A percentile compares a stretch with the other conserved stretches of the same genome.
phyloP scores from a whole-genome alignment of 495 filamentous ascomycete species.

The Penicillium coprophilum region DNA sequence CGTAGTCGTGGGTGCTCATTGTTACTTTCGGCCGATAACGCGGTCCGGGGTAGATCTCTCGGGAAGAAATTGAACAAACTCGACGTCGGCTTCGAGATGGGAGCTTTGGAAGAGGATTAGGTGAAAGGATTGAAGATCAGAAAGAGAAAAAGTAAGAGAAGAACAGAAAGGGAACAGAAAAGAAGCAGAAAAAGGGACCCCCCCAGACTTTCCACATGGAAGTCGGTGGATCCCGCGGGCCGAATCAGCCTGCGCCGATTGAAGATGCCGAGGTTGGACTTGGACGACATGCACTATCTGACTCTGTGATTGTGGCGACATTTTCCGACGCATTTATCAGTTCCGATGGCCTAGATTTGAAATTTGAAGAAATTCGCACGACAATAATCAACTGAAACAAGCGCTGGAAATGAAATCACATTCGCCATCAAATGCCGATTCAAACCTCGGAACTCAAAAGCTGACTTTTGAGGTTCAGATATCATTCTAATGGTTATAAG shows the following conservation, averaged over 20 bases:
- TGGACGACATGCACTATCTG: neutral
- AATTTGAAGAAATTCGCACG: neutral
- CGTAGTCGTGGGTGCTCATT: slow-evolving; percentile 50
- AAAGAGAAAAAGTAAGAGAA: slow-evolving; percentile 14
- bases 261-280: slow-evolving; percentile 36
- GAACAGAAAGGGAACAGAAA: slow-evolving; percentile 11
- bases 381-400: neutral
- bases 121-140: slow-evolving; percentile 3
- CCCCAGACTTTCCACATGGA: slow-evolving; percentile 32
- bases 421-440: slow-evolving; percentile 24
- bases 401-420: slow-evolving; percentile 7
- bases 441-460: slow-evolving; percentile 25
- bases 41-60: slow-evolving; percentile 21
- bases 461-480: slow-evolving; percentile 8
- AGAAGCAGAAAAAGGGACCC: slow-evolving; percentile 22
- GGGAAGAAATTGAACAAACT: slow-evolving; percentile 2
- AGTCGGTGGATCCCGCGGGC: slow-evolving; percentile 38
- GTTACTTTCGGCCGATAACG: slow-evolving; percentile 36
- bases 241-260: slow-evolving; percentile 29
- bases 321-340: neutral
- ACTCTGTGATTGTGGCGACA: neutral
- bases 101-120: neutral
- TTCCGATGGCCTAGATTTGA: neutral
- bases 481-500: neutral
- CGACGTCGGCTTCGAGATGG: neutral